Evolutionary conservation across 352 stramenopile species (phyloP).

Genomic region (Pythium dissimile): DNA sequence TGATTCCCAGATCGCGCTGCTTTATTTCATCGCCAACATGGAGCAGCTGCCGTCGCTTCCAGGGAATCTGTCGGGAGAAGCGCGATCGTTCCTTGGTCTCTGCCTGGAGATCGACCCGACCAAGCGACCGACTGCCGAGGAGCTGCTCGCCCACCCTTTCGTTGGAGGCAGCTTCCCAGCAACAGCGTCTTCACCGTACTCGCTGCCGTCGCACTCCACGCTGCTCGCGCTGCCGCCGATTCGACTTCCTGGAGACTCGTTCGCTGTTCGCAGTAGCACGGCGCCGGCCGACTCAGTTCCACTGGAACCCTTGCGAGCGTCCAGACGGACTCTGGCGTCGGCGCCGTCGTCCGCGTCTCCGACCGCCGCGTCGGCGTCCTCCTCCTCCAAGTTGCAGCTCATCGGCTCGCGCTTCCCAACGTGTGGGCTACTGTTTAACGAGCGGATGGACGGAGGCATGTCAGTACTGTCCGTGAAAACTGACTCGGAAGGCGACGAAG

Average conservation of each 20-base stretch:
- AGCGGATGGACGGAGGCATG: no score
- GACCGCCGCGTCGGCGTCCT: not conserved
- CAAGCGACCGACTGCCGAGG: slow-evolving; percentile 74
- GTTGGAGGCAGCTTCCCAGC: slow-evolving; percentile 38
- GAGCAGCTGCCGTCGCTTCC: slow-evolving; percentile 40
- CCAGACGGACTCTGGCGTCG: not conserved
- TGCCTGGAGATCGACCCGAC: slow-evolving; percentile 49
- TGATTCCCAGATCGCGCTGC: slow-evolving; percentile 58
- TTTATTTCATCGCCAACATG: slow-evolving; percentile 63
- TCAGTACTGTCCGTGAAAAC: not conserved
- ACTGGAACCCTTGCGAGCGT: not conserved
- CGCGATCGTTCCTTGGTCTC: slow-evolving; percentile 41
- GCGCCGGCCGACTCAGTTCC: not conserved
- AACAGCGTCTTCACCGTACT: not conserved
- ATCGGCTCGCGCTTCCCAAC: slow-evolving; percentile 6
- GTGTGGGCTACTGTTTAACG: slow-evolving; percentile 4
- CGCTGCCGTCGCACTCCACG: slow-evolving; percentile 3
- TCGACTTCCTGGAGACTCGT: not conserved
- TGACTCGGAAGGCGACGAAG: not conserved
- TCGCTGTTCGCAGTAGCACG: not conserved
- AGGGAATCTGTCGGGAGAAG: slow-evolving; percentile 32
- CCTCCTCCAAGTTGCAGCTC: slow-evolving; percentile 3
- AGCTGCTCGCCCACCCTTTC: slow-evolving; percentile 91
- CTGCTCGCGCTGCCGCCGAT: not conserved
- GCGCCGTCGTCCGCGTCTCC: not conserved